Evolutionary conservation across 1,284 basidiomycete species (phyloP), one percentile per base, ranked within the genome.

Genomic region (Erythrobasidium hasegawianum): DNA sequence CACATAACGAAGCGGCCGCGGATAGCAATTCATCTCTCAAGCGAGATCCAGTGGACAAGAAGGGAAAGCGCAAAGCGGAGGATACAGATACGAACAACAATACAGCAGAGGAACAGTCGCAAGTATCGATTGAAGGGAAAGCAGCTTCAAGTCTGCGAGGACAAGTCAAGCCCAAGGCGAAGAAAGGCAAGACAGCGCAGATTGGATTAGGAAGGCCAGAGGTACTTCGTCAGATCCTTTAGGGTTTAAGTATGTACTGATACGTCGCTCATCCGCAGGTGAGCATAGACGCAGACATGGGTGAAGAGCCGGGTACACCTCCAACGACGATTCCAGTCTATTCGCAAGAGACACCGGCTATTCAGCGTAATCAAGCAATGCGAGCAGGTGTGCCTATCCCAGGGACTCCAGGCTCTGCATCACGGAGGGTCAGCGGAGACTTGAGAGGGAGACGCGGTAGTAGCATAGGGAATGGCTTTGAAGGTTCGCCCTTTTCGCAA

Each of bases 51-150:
- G 7, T 39, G 29, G 64, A 61, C 26, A 62, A 55, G 43, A 67
- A 67, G 57, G 64, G 64, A 50, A 67, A 67, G 41, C 64, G 64
- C 38, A 67, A 67, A 58, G 64, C 64, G n/a, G 57, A 53, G 22
- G 54, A 43, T 57, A 27, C 26, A 20, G 52, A 13, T 22, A 52
- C 43, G 13, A 43, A 38, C 33, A 20, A 27, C 24, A 43, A 40
- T 11, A n/a, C 10, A 57, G 41, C 27, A 16, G 50, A 14, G 14
- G 27, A n/a, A 20, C 18, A 2, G 13, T 11, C 14, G 18, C 29
- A 43, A 11, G 7, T 8, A 47, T 18, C 16, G 0, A 52, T 29
- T 33, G 8, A 27, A 14, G 14, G 18, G 16, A 50, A 7, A 9
- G 20, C 41, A 56, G 38, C 22, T 2, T 20, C 39, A 49, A 22